These are phyloP conservation scores for Kodamaea fungicola DNA, from an alignment of 1,139 yeast species.

Conservation along the genomic window DNA sequence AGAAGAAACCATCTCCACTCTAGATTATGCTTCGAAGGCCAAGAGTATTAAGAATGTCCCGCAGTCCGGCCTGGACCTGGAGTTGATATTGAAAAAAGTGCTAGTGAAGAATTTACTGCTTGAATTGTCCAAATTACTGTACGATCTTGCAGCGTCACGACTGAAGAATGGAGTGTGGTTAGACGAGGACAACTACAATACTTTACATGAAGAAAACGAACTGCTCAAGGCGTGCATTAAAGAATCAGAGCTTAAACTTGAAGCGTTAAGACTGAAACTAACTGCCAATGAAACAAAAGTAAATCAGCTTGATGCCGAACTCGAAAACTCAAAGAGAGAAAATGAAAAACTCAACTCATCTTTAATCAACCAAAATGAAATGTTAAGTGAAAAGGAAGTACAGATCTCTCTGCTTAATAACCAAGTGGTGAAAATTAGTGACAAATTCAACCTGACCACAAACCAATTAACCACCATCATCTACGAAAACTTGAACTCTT, in stretches of 20 bases:
- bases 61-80: constrained; percentile 51
- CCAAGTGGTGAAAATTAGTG: constrained; percentile 11
- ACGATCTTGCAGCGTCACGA: constrained; percentile 61
- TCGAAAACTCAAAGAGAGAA: constrained; percentile 1
- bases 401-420: constrained; percentile 9
- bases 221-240: constrained; percentile 22
- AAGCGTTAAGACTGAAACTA: constrained; percentile 2
- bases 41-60: constrained; percentile 75
- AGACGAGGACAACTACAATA: constrained; percentile 56
- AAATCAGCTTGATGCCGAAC: not conserved
- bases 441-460: constrained; percentile 12
- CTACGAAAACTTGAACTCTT: constrained; percentile 12
- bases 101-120: constrained; percentile 54
- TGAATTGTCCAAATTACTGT: constrained; percentile 52
- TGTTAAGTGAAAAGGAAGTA: constrained; percentile 6
- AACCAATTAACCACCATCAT: constrained; percentile 13
- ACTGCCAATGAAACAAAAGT: not conserved
- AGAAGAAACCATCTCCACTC: constrained; percentile 78
- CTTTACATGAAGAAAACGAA: constrained; percentile 35
- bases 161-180: constrained; percentile 58
- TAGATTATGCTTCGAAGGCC: constrained; percentile 83
- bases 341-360: not conserved
- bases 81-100: constrained; percentile 54
- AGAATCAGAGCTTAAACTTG: constrained; percentile 14
- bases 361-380: not conserved